Evolutionary conservation across 192 early-diverging fungal genomes (phyloP).

Genomic region (Lobosporangium transversale): DNA sequence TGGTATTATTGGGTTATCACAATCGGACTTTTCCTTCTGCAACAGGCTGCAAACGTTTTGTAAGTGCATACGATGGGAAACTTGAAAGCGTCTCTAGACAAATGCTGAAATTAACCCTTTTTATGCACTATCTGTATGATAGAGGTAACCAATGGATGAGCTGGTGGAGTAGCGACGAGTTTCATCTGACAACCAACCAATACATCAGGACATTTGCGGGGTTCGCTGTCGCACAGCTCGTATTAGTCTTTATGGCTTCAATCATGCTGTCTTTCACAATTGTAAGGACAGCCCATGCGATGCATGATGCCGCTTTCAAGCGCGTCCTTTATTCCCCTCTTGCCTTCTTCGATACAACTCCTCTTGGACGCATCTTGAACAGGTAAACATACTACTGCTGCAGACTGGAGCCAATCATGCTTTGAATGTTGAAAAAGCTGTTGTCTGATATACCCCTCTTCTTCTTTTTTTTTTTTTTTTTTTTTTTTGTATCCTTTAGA

Average conservation of each 20-base stretch:
- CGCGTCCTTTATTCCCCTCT: conserved; percentile 71
- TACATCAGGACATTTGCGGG: conserved; percentile 44
- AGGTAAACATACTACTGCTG: conserved; percentile 67
- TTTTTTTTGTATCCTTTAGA: conserved; percentile 58
- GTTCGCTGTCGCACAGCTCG: conserved; percentile 23
- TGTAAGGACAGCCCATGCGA: conserved; percentile 69
- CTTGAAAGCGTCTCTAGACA: not conserved
- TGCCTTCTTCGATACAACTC: conserved; percentile 90
- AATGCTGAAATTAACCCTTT: not conserved
- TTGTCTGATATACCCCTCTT: conserved; percentile 14
- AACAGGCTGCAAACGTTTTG: conserved; percentile 46
- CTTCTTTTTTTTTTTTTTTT: not conserved
- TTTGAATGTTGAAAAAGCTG: conserved; percentile 41
- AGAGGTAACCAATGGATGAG: conserved; percentile 53
- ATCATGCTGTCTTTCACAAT: conserved; percentile 35
- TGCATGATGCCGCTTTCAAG: conserved; percentile 72
- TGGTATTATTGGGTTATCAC: conserved; percentile 18
- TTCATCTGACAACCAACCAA: conserved; percentile 2
- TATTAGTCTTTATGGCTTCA: conserved; percentile 31
- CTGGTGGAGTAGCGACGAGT: conserved; percentile 47
- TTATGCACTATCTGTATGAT: not conserved
- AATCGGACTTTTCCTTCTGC: conserved; percentile 16
- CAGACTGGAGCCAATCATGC: conserved; percentile 5
- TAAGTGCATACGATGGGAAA: conserved; percentile 15
- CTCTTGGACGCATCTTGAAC: conserved; percentile 88